phyloP scores from a whole-genome alignment of 441 rosid genomes.

The Jatropha podagrica region DNA sequence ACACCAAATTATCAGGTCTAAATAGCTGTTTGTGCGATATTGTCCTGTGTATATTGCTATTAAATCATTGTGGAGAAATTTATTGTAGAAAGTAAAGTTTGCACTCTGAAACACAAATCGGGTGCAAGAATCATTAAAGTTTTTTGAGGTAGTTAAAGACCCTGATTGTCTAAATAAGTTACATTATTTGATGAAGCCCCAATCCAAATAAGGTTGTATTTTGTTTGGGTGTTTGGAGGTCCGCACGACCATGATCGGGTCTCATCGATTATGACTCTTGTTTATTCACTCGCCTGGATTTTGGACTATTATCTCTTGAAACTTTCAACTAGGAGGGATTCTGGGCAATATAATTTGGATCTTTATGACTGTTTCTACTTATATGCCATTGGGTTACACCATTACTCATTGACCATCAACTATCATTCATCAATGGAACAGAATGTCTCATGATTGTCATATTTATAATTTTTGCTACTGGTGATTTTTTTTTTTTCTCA shows the following conservation, averaged over 20 bases:
- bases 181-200: not conserved
- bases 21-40: not conserved
- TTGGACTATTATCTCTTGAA: not conserved
- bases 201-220: not conserved
- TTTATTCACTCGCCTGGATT: not conserved
- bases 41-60: not conserved
- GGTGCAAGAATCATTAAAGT: not conserved
- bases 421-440: not conserved
- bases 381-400: not conserved
- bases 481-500: not conserved
- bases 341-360: not conserved
- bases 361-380: not conserved
- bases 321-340: not conserved
- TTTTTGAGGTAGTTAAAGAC: not conserved
- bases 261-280: not conserved
- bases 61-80: not conserved
- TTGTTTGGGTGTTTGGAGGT: not conserved
- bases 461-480: constrained; percentile 2
- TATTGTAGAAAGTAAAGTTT: not conserved
- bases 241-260: not conserved
- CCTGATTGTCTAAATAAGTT: not conserved
- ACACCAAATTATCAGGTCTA: not conserved
- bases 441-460: not conserved
- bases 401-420: not conserved
- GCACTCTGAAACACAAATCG: not conserved